phyloP scores from a whole-genome alignment of 306 rosid genomes.

The Corylus heterophylla region DNA sequence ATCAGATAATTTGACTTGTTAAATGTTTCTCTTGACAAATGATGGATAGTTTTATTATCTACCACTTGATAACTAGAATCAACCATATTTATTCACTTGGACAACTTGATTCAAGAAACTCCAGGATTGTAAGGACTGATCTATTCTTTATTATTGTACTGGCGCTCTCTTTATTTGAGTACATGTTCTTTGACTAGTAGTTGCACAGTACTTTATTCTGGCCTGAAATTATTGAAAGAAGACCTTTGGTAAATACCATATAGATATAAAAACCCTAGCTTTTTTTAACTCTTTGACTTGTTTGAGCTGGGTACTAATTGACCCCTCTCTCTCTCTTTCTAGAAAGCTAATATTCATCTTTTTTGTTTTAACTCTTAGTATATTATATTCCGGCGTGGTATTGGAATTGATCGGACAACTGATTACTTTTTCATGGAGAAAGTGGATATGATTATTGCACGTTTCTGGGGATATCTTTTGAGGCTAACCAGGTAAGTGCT shows the following conservation, averaged over 20 bases:
- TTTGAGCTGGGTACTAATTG: constrained; percentile 9
- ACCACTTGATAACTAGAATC: not conserved
- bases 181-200: not conserved
- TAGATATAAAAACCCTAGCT: constrained; percentile 7
- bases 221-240: constrained; percentile 2
- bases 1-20: not conserved
- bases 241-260: not conserved
- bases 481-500: constrained; percentile 57
- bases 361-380: constrained; percentile 48
- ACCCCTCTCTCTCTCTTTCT: constrained; percentile 12
- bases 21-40: not conserved
- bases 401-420: constrained; percentile 80
- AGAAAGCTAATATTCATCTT: constrained; percentile 36
- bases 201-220: not conserved
- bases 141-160: not conserved
- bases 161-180: not conserved
- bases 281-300: constrained; percentile 5
- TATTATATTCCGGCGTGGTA: constrained; percentile 84
- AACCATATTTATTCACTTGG: not conserved
- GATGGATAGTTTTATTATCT: not conserved
- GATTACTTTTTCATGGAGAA: constrained; percentile 90
- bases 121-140: not conserved
- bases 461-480: constrained; percentile 73
- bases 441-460: constrained; percentile 81
- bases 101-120: not conserved